Conservation (phyloP, 371 early-diverging fungal species). For the Mucor indicus region DNA sequence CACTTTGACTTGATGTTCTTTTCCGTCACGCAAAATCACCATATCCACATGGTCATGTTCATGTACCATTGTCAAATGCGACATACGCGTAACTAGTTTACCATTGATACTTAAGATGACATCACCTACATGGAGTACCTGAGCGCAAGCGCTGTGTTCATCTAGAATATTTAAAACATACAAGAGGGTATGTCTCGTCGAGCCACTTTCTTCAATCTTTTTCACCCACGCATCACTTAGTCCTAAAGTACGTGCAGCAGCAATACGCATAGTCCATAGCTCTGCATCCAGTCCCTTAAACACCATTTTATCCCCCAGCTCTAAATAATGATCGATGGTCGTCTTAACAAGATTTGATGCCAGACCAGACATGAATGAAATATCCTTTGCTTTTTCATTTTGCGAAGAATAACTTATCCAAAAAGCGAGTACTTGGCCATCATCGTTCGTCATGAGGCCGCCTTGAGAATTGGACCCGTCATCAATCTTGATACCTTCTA, state of each 20-base stretch:
- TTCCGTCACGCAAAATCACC: constrained; percentile 65
- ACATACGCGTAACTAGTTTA: constrained; percentile 63
- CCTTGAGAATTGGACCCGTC: constrained; percentile 48
- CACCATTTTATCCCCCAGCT: constrained; percentile 34
- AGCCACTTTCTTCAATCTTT: constrained; percentile 62
- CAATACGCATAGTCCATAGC: constrained; percentile 77
- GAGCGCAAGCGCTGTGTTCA: constrained; percentile 51
- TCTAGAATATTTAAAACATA: constrained; percentile 69
- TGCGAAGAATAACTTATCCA: constrained; percentile 76
- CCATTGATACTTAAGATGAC: constrained; percentile 81
- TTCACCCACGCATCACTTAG: constrained; percentile 70
- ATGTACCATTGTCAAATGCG: constrained; percentile 40
- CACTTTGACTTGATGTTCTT: constrained; percentile 45
- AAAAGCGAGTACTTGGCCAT: constrained; percentile 70
- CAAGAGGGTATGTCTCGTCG: constrained; percentile 63
- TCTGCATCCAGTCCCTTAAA: constrained; percentile 70
- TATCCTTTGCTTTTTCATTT: constrained; percentile 55
- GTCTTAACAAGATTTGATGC: constrained; percentile 34
- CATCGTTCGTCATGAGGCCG: constrained; percentile 72
- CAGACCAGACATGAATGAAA: constrained; percentile 66
- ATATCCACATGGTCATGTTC: constrained; percentile 37
- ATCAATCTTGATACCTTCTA: constrained; percentile 77
- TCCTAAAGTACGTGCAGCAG: constrained; percentile 80
- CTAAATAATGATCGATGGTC: constrained; percentile 44
- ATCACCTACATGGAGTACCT: constrained; percentile 78